Evolutionary conservation across 352 stramenopile species (phyloP).

Genomic region (Phytophthora parvispora): DNA sequence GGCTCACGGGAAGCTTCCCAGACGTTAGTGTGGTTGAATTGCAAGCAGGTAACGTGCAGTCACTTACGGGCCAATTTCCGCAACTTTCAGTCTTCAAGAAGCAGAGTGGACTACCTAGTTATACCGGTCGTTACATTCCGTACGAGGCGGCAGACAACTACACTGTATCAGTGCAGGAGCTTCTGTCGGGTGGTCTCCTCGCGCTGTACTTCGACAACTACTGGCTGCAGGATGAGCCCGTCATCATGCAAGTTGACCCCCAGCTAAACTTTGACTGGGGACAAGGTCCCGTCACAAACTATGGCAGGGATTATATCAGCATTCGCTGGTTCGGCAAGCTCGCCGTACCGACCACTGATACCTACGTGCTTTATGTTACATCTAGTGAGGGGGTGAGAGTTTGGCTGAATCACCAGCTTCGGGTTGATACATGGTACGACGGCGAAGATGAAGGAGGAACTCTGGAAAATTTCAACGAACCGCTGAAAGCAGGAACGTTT

Average conservation of each 20-base stretch:
- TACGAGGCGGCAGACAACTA: conserved; percentile 72
- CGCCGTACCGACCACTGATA: conserved; percentile 73
- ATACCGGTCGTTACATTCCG: conserved; percentile 93
- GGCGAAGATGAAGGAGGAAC: conserved; percentile 53
- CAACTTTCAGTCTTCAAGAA: conserved; percentile 91
- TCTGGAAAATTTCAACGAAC: conserved; percentile 73
- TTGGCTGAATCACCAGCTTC: conserved; percentile 94
- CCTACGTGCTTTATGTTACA: conserved; percentile 94
- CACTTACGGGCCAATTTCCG: conserved; percentile 85
- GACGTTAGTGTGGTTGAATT: conserved; percentile 70
- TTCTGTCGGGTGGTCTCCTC: conserved; percentile 91
- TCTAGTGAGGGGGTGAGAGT: conserved; percentile 95
- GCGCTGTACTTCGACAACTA: conserved; percentile 98
- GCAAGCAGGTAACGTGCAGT: conserved; percentile 68
- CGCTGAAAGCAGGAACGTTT: conserved; percentile 76
- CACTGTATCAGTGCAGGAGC: conserved; percentile 92
- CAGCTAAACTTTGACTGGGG: conserved; percentile 93
- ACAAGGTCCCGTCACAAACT: conserved; percentile 92
- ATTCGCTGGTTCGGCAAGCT: conserved; percentile 97
- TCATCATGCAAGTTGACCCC: conserved; percentile 90
- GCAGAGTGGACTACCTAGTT: conserved; percentile 93
- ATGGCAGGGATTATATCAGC: conserved; percentile 96
- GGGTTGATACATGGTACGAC: conserved; percentile 93
- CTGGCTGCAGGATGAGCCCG: conserved; percentile 94
- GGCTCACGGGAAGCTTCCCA: conserved; percentile 70